Evolutionary conservation across 495 filamentous ascomycete species (phyloP), one percentile per base, ranked within the genome.

Genomic region (Chaetomium tenue): DNA sequence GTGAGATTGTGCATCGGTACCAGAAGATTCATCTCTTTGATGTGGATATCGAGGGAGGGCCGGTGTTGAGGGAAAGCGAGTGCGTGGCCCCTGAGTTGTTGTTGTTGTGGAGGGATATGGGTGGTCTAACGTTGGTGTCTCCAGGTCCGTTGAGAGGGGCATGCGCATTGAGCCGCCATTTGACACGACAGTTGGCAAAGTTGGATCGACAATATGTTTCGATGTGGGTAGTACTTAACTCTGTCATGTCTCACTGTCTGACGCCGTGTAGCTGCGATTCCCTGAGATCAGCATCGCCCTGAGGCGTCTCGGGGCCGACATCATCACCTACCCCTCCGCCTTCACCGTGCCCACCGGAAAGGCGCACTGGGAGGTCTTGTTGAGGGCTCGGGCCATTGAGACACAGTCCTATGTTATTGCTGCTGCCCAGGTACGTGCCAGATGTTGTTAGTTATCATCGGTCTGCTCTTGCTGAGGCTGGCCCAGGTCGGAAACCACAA

Each of bases 331-430:
- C 74, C 94, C 93, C 3, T 92, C 88, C 1, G 93, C 94, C 18
- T 98, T 97, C 72, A 97, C 92, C 12, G 82, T 96, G 2, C 88
- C 88, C 2, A 97, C 94, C 0, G 93, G 94, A 0, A 78, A 78
- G 53, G 92, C 89, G 9, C 94, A 98, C 73, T 98, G 93, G 93
- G 85, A 89, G 66, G 74, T 82, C 0, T 76, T 98, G 1, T 76
- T 98, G 9, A 80, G 89, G 42, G 87, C 92, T 2, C 81, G 93
- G 58, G 94, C 93, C 11, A 91, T 98, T 59, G 94, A 98, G 76
- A 93, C 88, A 0, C 92, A 97, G 72, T 81, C 83, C 3, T 98
- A 89, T 78, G 88, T 97, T 13, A 75, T 98, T 63, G 93, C 93
- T 15, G 89, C 94, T 0, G 94, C 94, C 4, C 93, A 97, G 72